A percentile compares a stretch with the other conserved stretches of the same genome.
These are phyloP conservation scores for Tillandsia fasciculata DNA, from an alignment of 176 grass and related monocot species.

Conservation along the genomic window DNA sequence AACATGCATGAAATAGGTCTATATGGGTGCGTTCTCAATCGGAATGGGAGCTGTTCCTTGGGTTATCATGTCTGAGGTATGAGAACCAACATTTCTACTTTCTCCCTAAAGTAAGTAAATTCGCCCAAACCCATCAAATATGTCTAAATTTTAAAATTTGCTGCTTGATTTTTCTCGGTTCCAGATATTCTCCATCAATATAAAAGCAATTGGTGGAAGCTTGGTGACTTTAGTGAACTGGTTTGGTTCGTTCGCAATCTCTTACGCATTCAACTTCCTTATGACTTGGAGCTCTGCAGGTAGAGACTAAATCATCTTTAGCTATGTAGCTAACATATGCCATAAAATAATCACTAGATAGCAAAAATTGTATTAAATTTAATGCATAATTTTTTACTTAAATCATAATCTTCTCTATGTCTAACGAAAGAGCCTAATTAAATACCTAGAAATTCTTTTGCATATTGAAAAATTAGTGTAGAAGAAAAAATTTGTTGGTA, in stretches of 20 bases:
- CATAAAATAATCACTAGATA: not conserved
- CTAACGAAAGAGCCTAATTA: too few species aligned
- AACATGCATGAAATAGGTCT: constrained; percentile 35
- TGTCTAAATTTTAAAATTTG: not conserved
- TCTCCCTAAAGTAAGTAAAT: constrained; percentile 1
- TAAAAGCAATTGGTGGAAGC: constrained; percentile 76
- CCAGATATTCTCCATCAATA: constrained; percentile 78
- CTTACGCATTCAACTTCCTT: constrained; percentile 62
- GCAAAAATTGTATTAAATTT: not conserved
- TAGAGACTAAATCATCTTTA: constrained; percentile 10
- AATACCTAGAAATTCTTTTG: too few species aligned
- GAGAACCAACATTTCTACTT: constrained; percentile 1
- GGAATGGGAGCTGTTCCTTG: constrained; percentile 85
- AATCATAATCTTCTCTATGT: too few species aligned
- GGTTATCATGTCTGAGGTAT: constrained; percentile 88
- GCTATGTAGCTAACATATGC: not conserved
- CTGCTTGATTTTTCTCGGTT: not conserved
- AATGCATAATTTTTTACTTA: not conserved
- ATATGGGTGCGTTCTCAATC: constrained; percentile 56
- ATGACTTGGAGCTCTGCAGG: constrained; percentile 71
- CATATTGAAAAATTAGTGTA: too few species aligned
- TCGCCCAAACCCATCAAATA: not conserved
- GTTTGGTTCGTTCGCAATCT: constrained; percentile 55
- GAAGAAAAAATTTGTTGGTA: too few species aligned
- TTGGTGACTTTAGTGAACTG: constrained; percentile 66